Percentiles rank a stretch among this genome's conserved stretches.
Evolutionary conservation across 345 rosid genomes (phyloP).

Genomic region (Syzygium aromaticum): DNA sequence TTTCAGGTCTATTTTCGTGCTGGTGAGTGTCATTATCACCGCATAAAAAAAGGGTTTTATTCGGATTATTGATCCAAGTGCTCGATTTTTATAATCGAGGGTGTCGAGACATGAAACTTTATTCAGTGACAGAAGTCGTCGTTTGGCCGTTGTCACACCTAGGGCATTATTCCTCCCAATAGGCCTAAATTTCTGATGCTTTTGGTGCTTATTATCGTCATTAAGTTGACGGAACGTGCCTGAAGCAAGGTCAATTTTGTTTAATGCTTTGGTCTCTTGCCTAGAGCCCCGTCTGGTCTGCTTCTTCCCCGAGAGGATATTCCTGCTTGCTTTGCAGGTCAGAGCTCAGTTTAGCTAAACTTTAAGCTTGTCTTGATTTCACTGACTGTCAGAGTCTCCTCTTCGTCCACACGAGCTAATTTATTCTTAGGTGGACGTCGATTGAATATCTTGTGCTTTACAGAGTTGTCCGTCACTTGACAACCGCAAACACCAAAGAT

Average conservation of each 20-base stretch:
- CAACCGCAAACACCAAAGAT: not conserved
- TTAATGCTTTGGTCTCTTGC: slow-evolving; percentile 23
- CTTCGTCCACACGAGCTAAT: not conserved
- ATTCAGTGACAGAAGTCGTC: slow-evolving; percentile 22
- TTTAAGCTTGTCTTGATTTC: not conserved
- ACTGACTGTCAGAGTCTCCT: not conserved
- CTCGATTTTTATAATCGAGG: not conserved
- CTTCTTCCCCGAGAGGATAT: slow-evolving; percentile 30
- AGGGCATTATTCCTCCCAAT: slow-evolving; percentile 1
- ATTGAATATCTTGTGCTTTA: not conserved
- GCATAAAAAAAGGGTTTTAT: not conserved
- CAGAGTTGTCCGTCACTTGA: not conserved
- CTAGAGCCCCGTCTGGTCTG: slow-evolving; percentile 19
- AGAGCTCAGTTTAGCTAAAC: not conserved
- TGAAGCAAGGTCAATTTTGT: not conserved
- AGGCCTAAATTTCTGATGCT: slow-evolving; percentile 19
- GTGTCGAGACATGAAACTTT: not conserved
- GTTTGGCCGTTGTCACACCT: slow-evolving; percentile 34
- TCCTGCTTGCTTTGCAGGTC: slow-evolving; percentile 27
- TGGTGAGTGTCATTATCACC: slow-evolving; percentile 34
- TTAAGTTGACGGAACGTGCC: slow-evolving; percentile 7
- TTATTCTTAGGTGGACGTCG: not conserved
- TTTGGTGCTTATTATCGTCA: slow-evolving; percentile 23
- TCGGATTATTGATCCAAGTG: not conserved
- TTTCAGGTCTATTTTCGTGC: slow-evolving; percentile 1